These are phyloP conservation scores for Closterium sp. DNA, from an alignment of 139 green algal species.

Conservation along the genomic window DNA sequence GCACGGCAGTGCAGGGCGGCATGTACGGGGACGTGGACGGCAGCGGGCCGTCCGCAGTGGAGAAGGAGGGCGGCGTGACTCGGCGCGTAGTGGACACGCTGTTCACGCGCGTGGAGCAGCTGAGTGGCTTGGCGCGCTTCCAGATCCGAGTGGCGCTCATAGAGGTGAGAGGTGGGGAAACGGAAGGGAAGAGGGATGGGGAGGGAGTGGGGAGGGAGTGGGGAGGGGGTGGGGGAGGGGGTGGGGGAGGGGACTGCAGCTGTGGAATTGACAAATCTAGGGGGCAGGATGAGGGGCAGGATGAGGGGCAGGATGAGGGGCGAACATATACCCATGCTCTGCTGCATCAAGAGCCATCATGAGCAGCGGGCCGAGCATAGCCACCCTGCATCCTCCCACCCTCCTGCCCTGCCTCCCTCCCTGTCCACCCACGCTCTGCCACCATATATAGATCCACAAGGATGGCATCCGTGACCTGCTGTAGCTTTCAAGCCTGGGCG, in stretches of 20 bases:
- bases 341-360: not conserved
- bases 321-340: not conserved
- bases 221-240: no score
- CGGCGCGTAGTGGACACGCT: constrained; percentile 40
- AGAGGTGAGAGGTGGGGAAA: constrained; percentile 14
- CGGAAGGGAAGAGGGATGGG: not conserved
- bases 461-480: not conserved
- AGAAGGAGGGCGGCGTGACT: constrained; percentile 22
- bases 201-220: no score
- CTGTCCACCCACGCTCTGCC: not conserved
- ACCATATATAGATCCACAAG: constrained; percentile 4
- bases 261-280: not conserved
- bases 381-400: no score
- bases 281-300: not conserved
- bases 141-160: constrained; percentile 45
- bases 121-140: constrained; percentile 22
- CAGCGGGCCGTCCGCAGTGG: not conserved
- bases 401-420: not conserved
- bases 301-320: not conserved
- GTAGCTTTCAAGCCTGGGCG: not conserved
- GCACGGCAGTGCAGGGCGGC: constrained; percentile 24
- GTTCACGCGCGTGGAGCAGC: constrained; percentile 17
- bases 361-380: not conserved
- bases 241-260: no score
- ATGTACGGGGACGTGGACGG: not conserved